Evolutionary conservation across 2,329 filamentous ascomycete species (phyloP).

Genomic region (Myriosclerotinia scirpicola): DNA sequence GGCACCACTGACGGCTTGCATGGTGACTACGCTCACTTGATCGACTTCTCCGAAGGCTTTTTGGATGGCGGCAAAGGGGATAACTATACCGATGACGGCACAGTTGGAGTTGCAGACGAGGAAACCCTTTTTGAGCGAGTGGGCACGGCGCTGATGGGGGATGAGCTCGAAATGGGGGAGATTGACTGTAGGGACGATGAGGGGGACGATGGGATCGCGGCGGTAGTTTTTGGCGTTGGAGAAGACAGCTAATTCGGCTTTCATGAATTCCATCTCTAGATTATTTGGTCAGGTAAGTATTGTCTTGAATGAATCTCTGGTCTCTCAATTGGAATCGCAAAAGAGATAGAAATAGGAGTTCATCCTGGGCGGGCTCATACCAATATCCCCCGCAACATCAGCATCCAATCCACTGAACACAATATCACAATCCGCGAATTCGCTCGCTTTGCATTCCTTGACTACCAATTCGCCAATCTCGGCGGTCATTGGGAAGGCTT

Average conservation of each 20-base stretch:
- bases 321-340: neutral
- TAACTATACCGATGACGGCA: slow-evolving; percentile 93
- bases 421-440: slow-evolving; percentile 88
- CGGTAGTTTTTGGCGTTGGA: slow-evolving; percentile 98
- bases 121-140: slow-evolving; percentile 78
- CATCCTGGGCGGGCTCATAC: slow-evolving; percentile 50
- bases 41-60: slow-evolving; percentile 82
- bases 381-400: slow-evolving; percentile 88
- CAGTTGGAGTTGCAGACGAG: slow-evolving; percentile 98
- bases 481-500: slow-evolving; percentile 76
- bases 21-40: slow-evolving; percentile 75
- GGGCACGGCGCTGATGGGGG: slow-evolving; percentile 77
- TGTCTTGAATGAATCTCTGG: neutral
- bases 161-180: slow-evolving; percentile 83
- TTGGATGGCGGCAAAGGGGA: slow-evolving; percentile 89
- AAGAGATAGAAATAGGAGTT: slow-evolving; percentile 22
- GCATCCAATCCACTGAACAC: slow-evolving; percentile 92
- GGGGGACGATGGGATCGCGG: slow-evolving; percentile 81
- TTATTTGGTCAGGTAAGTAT: neutral
- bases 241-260: slow-evolving; percentile 86
- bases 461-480: slow-evolving; percentile 77
- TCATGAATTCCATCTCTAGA: slow-evolving; percentile 84
- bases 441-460: slow-evolving; percentile 76
- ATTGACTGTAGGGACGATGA: slow-evolving; percentile 95
- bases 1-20: slow-evolving; percentile 92